Evolutionary conservation across 192 early-diverging fungal genomes (phyloP).

Genomic region (Coemansia sp.): DNA sequence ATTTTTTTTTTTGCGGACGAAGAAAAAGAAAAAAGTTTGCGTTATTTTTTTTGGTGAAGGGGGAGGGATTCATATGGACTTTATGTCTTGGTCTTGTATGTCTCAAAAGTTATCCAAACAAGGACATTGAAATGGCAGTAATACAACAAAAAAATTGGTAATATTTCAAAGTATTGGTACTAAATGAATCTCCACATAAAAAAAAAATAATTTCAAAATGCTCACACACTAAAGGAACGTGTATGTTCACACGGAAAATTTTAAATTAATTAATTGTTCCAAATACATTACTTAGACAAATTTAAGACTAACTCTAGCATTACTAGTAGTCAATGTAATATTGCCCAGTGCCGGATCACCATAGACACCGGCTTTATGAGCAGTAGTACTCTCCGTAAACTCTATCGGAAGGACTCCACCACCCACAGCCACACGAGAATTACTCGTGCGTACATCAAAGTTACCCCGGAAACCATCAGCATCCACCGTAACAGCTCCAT

Average conservation of each 20-base stretch:
- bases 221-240: neutral
- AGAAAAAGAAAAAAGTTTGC: too few species aligned
- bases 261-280: neutral
- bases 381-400: neutral
- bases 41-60: too few species aligned
- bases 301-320: slow-evolving; percentile 13
- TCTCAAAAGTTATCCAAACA: too few species aligned
- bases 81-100: too few species aligned
- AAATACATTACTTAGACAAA: slow-evolving; percentile 7
- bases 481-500: slow-evolving; percentile 10
- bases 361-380: slow-evolving; percentile 17
- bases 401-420: neutral
- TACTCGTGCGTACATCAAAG: slow-evolving; percentile 32
- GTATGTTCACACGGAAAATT: neutral
- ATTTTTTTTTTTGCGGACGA: too few species aligned
- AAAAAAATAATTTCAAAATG: neutral
- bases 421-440: slow-evolving; percentile 19
- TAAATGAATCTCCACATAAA: too few species aligned
- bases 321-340: slow-evolving; percentile 25
- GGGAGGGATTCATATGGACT: too few species aligned
- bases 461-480: slow-evolving; percentile 18
- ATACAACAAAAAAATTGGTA: too few species aligned
- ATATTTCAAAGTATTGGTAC: too few species aligned
- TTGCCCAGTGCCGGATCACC: slow-evolving; percentile 7
- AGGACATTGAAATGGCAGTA: too few species aligned